Base-by-base conservation (phyloP, 139 green algal genomes). In the Astrephomene gubernaculifera region DNA sequence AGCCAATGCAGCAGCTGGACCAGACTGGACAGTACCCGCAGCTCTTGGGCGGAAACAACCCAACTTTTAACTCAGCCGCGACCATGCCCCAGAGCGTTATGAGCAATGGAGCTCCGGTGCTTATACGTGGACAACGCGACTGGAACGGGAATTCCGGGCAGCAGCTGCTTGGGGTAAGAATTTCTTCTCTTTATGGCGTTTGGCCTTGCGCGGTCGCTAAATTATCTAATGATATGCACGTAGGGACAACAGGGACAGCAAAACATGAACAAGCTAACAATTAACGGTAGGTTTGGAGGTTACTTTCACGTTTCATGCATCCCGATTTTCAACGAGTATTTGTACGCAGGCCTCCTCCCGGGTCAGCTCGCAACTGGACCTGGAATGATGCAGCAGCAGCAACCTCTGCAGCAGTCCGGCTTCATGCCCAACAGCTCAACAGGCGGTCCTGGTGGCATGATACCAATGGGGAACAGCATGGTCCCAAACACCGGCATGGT, bases 101-200 rank as follows among this genome's bases (percentile, higher is more conserved):
- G 93, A 92, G 89, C 79, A 96, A 96, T 67, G 93, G 93, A 31
- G 93, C 92, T 19, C 94, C 92, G 2, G 89, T 95, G 35, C 88
- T 95, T 64, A 45, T 79, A 22, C 44, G 71, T 17, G 17, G 74
- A 53, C 75, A 87, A 57, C 33, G 70, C 68, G 63, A 85, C 74
- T 82, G 83, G 79, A 79, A 76, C 25, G 45, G 35, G 8, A 69
- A 70, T 21, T 12, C 63, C 8, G 21, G 65, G 27, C 79, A 69
- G 45, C 79, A 78, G 43, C 44, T 91, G 65, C 73, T 83, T 17
- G 73, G 45, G 49, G 83, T 88, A n/a, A 78, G 72, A 17, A 64
- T 36, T 25, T 38, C 1, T 60, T 35, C 43, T 38, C 8, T 29
- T 31, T 54, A 65, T 24, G 57, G 14, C 22, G 14, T 75, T 69